Evolutionary conservation across 2,329 filamentous ascomycete genomes (phyloP), one percentile per base, ranked within the genome.

Genomic region (Fusarium subtropicale): DNA sequence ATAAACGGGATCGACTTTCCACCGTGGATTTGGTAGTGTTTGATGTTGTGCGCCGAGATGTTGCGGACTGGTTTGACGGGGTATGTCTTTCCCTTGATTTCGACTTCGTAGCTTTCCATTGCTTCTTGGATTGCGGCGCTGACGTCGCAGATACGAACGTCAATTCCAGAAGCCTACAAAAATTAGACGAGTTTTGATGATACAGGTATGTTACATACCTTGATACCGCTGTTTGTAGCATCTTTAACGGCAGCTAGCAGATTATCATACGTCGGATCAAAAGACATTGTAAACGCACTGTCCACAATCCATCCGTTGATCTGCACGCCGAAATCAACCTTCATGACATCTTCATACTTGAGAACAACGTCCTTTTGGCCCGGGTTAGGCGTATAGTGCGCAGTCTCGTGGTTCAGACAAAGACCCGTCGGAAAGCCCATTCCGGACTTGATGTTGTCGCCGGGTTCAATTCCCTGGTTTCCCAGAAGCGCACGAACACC

Each of bases 51-150:
- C 9, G 92, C 93, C 76, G 91, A 93, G 59, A 97, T 84, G 80
- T 93, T 94, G 59, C 91, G 89, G 74, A 97, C 93, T 53, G 90
- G 85, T 81, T 95, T 95, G 74, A 96, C 87, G 0, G 91, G 92
- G 74, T 91, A 87, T n/a, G 87, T 91, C 48, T 87, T 89, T 57
- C 92, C 92, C 75, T 89, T 87, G 66, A 96, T 88, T 78, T 94
- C 92, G 53, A 94, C 87, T 79, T 97, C 93, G 79, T 96, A 95
- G 80, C 91, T 94, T 80, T 97, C 93, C 93, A 97, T 97, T 42
- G 90, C 87, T 79, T 97, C 93, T 79, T 97, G 93, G 66, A 97
- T 94, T 2, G 86, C 87, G 5, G 87, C 91, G 60, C 93, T 92
- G 64, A 97, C 90, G 68, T 96, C 92, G 68, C 91, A 89, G 77